These are phyloP conservation scores for Suillus americanus DNA, from an alignment of 768 basidiomycete genomes.

Conservation along the genomic window DNA sequence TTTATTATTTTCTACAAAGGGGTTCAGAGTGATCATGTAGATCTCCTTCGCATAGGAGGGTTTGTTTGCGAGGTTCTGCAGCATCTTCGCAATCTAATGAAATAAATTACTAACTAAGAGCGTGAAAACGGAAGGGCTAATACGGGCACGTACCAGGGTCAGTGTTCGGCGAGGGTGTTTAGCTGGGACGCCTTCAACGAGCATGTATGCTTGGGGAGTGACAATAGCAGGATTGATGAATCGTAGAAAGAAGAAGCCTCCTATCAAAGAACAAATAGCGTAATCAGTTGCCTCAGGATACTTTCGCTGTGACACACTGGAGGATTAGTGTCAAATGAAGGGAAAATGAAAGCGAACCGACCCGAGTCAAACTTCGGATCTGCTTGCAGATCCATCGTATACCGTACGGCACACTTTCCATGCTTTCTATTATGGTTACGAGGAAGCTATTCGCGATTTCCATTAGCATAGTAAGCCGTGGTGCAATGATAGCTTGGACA, in stretches of 20 bases:
- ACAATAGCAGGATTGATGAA: constrained; percentile 99
- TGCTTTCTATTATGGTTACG: constrained; percentile 95
- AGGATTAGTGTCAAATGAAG: constrained; percentile 11
- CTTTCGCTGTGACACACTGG: constrained; percentile 65
- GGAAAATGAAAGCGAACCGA: constrained; percentile 37
- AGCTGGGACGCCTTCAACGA: constrained; percentile 96
- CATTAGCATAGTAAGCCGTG: constrained; percentile 98
- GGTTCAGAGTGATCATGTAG: constrained; percentile 98
- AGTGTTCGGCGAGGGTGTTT: constrained; percentile 96
- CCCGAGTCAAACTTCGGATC: constrained; percentile 93
- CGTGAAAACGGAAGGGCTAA: background rate
- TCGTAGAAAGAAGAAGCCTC: constrained; percentile 99
- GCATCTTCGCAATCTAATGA: constrained; percentile 95
- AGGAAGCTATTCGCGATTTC: constrained; percentile 99
- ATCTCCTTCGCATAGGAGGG: constrained; percentile 97
- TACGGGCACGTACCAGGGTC: constrained; percentile 61
- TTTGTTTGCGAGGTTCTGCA: constrained; percentile 98
- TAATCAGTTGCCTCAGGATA: constrained; percentile 99
- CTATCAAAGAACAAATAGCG: constrained; percentile 97
- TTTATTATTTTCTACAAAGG: constrained; percentile 99
- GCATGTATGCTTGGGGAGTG: constrained; percentile 99
- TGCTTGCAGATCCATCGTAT: constrained; percentile 99
- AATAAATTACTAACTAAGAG: constrained; percentile 2
- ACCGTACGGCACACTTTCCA: constrained; percentile 98
- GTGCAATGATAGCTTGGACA: constrained; percentile 97